Base-by-base conservation (phyloP, 169 alveolate species). In the Amoebophrya sp. region DNA sequence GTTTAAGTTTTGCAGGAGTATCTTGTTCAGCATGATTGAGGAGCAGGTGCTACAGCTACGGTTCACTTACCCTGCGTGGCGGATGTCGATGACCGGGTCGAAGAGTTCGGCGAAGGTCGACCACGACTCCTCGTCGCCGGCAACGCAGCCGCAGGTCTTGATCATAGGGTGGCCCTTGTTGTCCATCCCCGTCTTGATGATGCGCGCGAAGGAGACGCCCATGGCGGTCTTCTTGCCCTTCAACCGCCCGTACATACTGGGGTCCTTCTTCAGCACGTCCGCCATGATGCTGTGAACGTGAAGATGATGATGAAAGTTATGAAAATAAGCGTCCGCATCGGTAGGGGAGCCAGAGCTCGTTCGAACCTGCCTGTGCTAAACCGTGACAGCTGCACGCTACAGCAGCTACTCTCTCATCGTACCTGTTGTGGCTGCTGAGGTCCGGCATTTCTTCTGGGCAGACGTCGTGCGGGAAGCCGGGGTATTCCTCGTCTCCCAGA, bases 41-140 rank as follows among this genome's bases (percentile, higher is more conserved):
- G n/a, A n/a, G n/a, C n/a, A n/a, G n/a, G n/a, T n/a, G n/a, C n/a
- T n/a, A n/a, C n/a, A n/a, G n/a, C n/a, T n/a, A n/a, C n/a, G n/a
- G n/a, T n/a, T n/a, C n/a, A n/a, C n/a, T n/a, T 48, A 91, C 1
- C 91, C 91, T 18, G 88, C 91, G 29, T 90, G 92, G 23, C 92
- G 88, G 15, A 69, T 69, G 69, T 88, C 92, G 78, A 91, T 89
- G 88, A 91, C 90, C 0, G 90, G 90, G 23, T 91, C 91, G 90
- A 91, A 91, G 34, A 91, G 34, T 41, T 91, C 92, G n/a, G n/a
- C 43, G 50, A 91, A 91, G 42, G 87, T 2, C 87, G 15, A 48
- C 41, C 16, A 91, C n/a, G 88, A 45, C 40, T 91, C 92, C 40
- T 91, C 91, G 42, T 91, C 92, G n/a, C 92, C 92, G 4, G 92